Evolutionary conservation across 2,329 filamentous ascomycete species (phyloP), one percentile per base, ranked within the genome.

Genomic region (Mycosphaerelloides madeirae): DNA sequence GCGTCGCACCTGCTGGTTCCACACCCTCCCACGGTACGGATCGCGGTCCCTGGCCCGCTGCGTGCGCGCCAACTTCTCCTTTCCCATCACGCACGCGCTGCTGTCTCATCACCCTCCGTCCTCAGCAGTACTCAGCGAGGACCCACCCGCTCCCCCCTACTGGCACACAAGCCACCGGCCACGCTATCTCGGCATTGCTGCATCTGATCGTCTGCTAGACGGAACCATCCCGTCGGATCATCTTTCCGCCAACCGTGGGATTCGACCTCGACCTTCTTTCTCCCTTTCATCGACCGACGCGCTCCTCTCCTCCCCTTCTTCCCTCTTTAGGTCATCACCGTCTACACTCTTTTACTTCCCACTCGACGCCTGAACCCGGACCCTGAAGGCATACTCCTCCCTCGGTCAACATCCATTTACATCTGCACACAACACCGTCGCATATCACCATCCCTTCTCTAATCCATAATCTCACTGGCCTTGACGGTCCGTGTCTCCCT

Each of bases 311-410:
- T 38, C 43, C 39, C 5, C 22, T 25, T 25, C 22, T 25, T 25
- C 22, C 22, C 22, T 25, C 22, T 25, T 25, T 25, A 52, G 49
- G 50, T 48, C 59, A 52, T 49, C 54, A 49, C 55, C 57, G 53
- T 54, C 50, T 50, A 58, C 54, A 44, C 48, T 63, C 60, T 48
- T 62, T 62, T 57, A 57, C 57, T 56, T 58, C 59, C 59, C 54
- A 59, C 60, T 58, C 44, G 54, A 58, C 57, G 48, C 58, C 22
- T 25, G 22, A 25, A 6, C 9, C 22, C 53, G 50, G 56, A 60
- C 56, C 60, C 54, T 60, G 58, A 53, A 39, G 40, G 42, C 49
- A 37, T 47, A 38, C 44, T 39, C 38, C 43, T 29, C 47, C 39
- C 50, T 54, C 44, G 44, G 43, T 52, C 47, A 32, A n/a, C 48